phyloP scores from a whole-genome alignment of 371 early-diverging fungal species.

The Nematocida homosporus region DNA sequence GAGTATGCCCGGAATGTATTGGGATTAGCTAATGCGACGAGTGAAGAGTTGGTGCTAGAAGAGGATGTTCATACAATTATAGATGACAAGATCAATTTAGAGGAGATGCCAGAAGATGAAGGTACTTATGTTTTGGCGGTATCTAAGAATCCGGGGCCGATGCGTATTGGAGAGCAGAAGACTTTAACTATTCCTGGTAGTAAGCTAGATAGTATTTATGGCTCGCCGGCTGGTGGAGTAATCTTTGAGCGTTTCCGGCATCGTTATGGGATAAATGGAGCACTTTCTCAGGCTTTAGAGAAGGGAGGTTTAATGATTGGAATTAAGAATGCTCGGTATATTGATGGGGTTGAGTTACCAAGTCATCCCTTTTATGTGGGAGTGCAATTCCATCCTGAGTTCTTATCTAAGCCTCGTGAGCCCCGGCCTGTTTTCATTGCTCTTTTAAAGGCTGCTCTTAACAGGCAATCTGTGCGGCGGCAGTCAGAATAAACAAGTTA shows the following conservation, averaged over 20 bases:
- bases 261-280: conserved; percentile 91
- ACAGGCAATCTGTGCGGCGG: background rate
- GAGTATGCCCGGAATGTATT: conserved; percentile 92
- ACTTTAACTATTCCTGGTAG: conserved; percentile 74
- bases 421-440: conserved; percentile 87
- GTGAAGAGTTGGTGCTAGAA: conserved; percentile 61
- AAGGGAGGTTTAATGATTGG: conserved; percentile 78
- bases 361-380: conserved; percentile 88
- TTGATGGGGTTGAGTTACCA: conserved; percentile 84
- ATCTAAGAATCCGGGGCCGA: conserved; percentile 91
- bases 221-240: conserved; percentile 59
- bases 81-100: conserved; percentile 32
- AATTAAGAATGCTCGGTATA: conserved; percentile 83
- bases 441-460: conserved; percentile 66
- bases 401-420: conserved; percentile 81
- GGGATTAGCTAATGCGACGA: conserved; percentile 70
- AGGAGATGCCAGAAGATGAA: background rate
- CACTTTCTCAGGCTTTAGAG: conserved; percentile 75
- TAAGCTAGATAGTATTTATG: conserved; percentile 70
- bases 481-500: too few relatives aligned
- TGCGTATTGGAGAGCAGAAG: conserved; percentile 83
- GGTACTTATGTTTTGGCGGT: conserved; percentile 74
- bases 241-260: conserved; percentile 87
- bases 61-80: conserved; percentile 40
- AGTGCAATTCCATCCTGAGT: conserved; percentile 97